Conservation (phyloP, 1,139 yeast species). For the Nakaseomyces uthaithaninus region DNA sequence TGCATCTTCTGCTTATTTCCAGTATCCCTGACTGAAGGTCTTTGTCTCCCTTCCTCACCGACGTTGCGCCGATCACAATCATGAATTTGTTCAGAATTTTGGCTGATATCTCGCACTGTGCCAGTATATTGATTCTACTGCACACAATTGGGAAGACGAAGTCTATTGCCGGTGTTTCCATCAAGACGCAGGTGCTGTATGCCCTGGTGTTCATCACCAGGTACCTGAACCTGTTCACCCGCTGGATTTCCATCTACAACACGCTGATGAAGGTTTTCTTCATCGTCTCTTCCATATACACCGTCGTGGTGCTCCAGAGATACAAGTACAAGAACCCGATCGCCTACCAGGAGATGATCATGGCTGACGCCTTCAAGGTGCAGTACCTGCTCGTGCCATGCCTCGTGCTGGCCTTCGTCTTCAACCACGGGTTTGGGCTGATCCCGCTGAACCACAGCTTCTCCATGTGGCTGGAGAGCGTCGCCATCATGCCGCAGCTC, state of each 20-base stretch:
- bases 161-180: constrained; percentile 76
- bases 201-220: constrained; percentile 71
- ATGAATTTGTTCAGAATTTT: constrained; percentile 45
- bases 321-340: constrained; percentile 41
- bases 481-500: constrained; percentile 87
- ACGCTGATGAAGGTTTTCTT: constrained; percentile 73
- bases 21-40: no score
- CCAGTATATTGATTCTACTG: constrained; percentile 67
- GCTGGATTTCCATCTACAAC: constrained; percentile 63
- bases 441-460: constrained; percentile 68
- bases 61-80: no score
- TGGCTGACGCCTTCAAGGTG: constrained; percentile 72
- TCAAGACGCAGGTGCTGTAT: constrained; percentile 80
- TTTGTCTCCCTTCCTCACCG: no score
- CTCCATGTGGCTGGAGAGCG: constrained; percentile 80
- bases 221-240: constrained; percentile 53
- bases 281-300: constrained; percentile 66
- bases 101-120: constrained; percentile 76
- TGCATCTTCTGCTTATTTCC: no score
- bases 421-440: constrained; percentile 56
- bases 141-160: constrained; percentile 57
- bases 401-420: constrained; percentile 49
- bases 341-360: constrained; percentile 42
- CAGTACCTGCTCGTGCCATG: constrained; percentile 65
- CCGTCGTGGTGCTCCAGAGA: constrained; percentile 58